Conservation (phyloP, 139 green algal genomes). For the Picochlorum sp. region DNA sequence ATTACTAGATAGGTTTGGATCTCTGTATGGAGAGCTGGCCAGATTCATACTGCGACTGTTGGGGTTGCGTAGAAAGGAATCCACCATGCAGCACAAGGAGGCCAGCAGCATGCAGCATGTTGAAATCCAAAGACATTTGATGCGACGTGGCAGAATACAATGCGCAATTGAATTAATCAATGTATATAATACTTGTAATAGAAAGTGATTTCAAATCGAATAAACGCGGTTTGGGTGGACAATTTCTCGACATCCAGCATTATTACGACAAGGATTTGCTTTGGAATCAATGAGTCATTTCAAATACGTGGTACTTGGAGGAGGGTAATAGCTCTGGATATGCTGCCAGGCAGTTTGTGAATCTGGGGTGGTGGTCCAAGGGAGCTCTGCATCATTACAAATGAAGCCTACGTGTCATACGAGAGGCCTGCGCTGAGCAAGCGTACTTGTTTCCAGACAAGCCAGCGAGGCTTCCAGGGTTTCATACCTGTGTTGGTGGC, state of each 20-base stretch:
- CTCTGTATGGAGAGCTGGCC: constrained; percentile 89
- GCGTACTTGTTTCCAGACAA: constrained; percentile 68
- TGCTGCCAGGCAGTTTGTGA: constrained; percentile 51
- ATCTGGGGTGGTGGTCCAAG: constrained; percentile 27
- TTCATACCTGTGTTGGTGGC: too few relatives aligned
- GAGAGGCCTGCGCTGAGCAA: constrained; percentile 81
- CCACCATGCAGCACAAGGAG: too few relatives aligned
- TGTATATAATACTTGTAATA: too few relatives aligned
- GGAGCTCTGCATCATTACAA: constrained; percentile 62
- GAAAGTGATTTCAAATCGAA: too few relatives aligned
- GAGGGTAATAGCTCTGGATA: constrained; percentile 70
- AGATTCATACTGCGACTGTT: constrained; percentile 87
- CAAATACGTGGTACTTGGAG: constrained; percentile 50
- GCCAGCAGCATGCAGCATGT: too few relatives aligned
- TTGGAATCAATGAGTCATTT: constrained; percentile 1
- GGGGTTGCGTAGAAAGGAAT: constrained; percentile 27
- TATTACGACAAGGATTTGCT: neutral
- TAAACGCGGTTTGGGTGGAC: too few relatives aligned
- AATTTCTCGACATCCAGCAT: too few relatives aligned
- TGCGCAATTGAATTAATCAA: too few relatives aligned
- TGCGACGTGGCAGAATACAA: too few relatives aligned
- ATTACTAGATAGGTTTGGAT: constrained; percentile 85
- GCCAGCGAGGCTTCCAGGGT: constrained; percentile 61
- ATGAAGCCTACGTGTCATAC: constrained; percentile 66
- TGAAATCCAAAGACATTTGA: too few relatives aligned